A percentile compares a stretch with the other conserved stretches of the same genome.
phyloP scores from a whole-genome alignment of 163 green algal genomes.

The Trebouxia gelatinosa region DNA sequence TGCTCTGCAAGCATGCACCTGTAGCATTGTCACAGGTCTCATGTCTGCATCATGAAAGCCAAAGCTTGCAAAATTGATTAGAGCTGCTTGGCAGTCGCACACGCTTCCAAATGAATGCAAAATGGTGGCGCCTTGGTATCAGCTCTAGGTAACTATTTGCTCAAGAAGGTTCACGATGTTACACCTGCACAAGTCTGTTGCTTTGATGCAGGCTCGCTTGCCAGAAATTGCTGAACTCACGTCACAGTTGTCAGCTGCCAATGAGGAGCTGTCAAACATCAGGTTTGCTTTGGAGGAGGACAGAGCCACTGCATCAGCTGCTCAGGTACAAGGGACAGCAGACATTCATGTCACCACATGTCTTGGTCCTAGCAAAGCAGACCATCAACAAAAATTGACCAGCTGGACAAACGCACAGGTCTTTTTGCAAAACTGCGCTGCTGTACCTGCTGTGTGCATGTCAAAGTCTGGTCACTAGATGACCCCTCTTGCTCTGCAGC shows the following conservation, averaged over 20 bases:
- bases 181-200: no score
- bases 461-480: not conserved
- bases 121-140: no score
- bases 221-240: constrained; percentile 64
- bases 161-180: no score
- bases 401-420: not conserved
- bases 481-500: not conserved
- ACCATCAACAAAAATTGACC: not conserved
- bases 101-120: no score
- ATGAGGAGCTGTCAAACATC: constrained; percentile 49
- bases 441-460: not conserved
- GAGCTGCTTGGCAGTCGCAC: no score
- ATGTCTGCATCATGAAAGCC: no score
- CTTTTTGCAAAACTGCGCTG: not conserved
- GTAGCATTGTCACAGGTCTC: no score
- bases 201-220: constrained; percentile 55
- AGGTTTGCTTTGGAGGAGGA: constrained; percentile 36
- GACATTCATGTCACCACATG: not conserved
- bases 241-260: constrained; percentile 45
- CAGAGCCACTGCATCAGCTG: constrained; percentile 1
- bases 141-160: no score
- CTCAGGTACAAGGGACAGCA: not conserved
- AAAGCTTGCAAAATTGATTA: no score
- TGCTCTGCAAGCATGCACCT: no score
- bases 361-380: not conserved